Evolutionary conservation across 495 filamentous ascomycete species (phyloP), one percentile per base, ranked within the genome.

Genomic region (Xylaria longipes): DNA sequence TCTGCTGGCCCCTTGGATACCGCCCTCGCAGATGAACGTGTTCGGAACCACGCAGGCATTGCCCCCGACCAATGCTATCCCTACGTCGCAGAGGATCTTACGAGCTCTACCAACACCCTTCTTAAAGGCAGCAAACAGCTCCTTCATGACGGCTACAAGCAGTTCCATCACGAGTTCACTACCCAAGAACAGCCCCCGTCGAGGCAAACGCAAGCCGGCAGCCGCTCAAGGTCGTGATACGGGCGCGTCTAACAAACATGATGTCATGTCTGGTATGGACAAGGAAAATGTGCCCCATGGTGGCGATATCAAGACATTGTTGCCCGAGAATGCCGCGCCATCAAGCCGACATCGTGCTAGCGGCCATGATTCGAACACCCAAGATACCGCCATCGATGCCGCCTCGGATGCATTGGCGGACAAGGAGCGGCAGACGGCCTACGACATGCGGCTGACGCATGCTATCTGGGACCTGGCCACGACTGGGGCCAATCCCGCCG

Each of bases 1-100:
- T 81, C 89, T 99, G 11, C 86, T 99, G 15, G 95, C 96, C 2
- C 96, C 96, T 0, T 99, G 96, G 97, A 98, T 99, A 50, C 96
- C 96, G 2, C 96, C 96, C 0, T 97, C 94, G n/a, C 96, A 99
- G 76, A 92, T 98, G 85, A 94, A 90, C 45, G 91, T 89, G 41
- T 90, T 97, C 61, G 84, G 94, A 37, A 86, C 91, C n/a, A 88
- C 91, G 22, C 89, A 93, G 72, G 89, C 91, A 14, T 83, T 91
- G 12, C 89, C 92, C 0, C 94, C 94, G 0, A 90, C 88, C 1
- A 94, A 91, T 74, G 91, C 94, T 11, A 91, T 99, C 56, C 97
- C 96, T 12, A 95, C 95, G 52, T 92, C 93, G 5, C 97, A 98
- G 76, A 89, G 93, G 56, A 94, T 99, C 73, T 89, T 99, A 11